These are phyloP conservation scores for Fallopia convolvulus DNA, from an alignment of 148 eudicot species.

Conservation along the genomic window DNA sequence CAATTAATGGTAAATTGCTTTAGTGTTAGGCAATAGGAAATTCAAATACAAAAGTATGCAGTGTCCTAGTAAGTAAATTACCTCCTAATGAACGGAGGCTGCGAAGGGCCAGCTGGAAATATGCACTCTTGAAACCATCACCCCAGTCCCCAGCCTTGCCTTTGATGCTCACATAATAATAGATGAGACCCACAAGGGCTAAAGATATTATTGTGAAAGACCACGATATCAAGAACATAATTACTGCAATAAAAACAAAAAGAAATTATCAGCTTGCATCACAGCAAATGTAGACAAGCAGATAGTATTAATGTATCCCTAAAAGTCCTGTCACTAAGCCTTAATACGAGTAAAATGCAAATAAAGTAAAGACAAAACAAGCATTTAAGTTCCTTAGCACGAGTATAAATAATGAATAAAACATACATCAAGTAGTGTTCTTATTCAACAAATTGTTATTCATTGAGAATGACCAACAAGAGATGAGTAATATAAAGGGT, in stretches of 20 bases:
- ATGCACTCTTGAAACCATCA: conserved; percentile 99
- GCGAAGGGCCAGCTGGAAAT: conserved; percentile 98
- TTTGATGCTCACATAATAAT: conserved; percentile 87
- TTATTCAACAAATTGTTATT: neutral
- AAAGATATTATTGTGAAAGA: conserved; percentile 85
- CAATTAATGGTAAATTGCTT: neutral
- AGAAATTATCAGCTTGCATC: neutral
- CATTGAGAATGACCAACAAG: neutral
- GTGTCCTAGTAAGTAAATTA: conserved; percentile 13
- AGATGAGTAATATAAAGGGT: neutral
- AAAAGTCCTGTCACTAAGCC: neutral
- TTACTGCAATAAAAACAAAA: conserved; percentile 56
- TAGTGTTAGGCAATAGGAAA: neutral
- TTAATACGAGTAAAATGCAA: neutral
- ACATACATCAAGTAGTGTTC: neutral
- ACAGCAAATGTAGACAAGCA: neutral
- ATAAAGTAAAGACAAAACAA: neutral
- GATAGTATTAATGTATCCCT: neutral
- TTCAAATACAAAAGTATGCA: neutral
- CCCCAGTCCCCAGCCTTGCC: conserved; percentile 99
- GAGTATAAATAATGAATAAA: neutral
- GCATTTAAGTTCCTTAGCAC: neutral
- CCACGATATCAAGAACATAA: conserved; percentile 98
- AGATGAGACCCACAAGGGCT: conserved; percentile 91
- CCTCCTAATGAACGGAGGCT: conserved; percentile 97